Base-by-base conservation (phyloP, 805 yeast species). In the Lachancea lanzarotensis region DNA sequence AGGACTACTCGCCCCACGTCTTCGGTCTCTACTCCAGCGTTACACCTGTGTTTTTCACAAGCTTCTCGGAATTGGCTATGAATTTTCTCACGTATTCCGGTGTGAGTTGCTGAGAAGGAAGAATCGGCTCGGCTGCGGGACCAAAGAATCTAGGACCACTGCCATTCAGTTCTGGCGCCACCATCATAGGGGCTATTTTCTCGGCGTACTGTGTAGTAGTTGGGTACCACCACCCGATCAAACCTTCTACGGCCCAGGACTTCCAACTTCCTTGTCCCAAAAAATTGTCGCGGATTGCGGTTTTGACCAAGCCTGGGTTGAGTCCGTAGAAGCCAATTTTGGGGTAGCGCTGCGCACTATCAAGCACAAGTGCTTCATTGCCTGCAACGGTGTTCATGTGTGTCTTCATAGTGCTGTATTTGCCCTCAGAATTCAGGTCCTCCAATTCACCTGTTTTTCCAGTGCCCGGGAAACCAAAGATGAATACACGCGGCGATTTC, bases 371-470 rank as follows among this genome's bases (percentile, higher is more conserved):
- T 1, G 67, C 55, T 46, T 69, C 73, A 44, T 69, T 69, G 1
- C 70, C 71, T 2, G 72, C 72, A n/a, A 69, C 73, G 0, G 73
- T 69, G 41, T 53, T 67, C 66, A 62, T 60, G 45, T 69, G 73
- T 3, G 69, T 59, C 8, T 40, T 42, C 30, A 47, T 37, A 11
- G 53, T 52, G n/a, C 54, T 52, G 49, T 69, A 69, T 17, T 52
- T 46, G 29, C 47, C 47, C 10, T 65, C 69, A n/a, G 60, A 57
- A 42, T 69, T 69, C 41, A 67, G 44, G 49, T 69, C 69, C 10
- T 62, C 64, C 19, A 58, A 50, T 3, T 52, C 46, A 8, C 73
- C 73, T 34, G 58, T 7, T 38, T 63, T 46, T 16, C 53, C 55
- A 13, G 51, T 48, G 8, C 74, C 74, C 3, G 74, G 73, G 40